Percentiles rank a stretch among this genome's conserved stretches.
phyloP scores from a whole-genome alignment of 163 green algal genomes.

The Scenedesmus sp. region DNA sequence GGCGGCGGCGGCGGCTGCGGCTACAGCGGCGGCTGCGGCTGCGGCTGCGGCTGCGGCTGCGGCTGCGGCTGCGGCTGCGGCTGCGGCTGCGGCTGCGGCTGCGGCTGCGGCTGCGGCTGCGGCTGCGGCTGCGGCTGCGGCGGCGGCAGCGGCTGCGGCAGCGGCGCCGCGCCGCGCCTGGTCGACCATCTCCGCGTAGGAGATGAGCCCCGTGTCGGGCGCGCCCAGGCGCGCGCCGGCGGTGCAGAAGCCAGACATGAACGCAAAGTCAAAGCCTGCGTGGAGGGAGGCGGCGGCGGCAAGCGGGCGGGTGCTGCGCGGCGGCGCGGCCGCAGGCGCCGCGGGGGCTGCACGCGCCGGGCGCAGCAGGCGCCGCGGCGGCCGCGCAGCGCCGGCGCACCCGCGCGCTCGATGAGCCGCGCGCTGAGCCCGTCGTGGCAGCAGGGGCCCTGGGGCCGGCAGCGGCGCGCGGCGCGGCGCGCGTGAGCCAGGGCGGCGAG shows the following conservation, averaged over 20 bases:
- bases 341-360: no score
- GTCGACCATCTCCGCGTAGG: conserved; percentile 91
- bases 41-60: no score
- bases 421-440: conserved; percentile 87
- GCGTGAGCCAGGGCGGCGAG: not conserved
- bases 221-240: conserved; percentile 77
- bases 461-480: not conserved
- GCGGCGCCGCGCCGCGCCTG: conserved; percentile 25
- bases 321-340: not conserved
- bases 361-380: not conserved
- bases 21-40: no score
- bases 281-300: not conserved
- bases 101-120: no score
- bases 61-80: no score
- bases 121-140: no score
- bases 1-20: no score
- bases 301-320: not conserved
- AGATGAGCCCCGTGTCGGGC: conserved; percentile 93
- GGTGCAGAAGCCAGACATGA: conserved; percentile 95
- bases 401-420: conserved; percentile 84
- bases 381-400: conserved; percentile 12
- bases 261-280: conserved; percentile 86
- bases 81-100: no score
- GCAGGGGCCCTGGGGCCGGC: conserved; percentile 73
- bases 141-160: not conserved